Percentiles rank a stretch among this genome's conserved stretches.
Evolutionary conservation across 2,329 filamentous ascomycete genomes (phyloP).

Genomic region (Talaromyces piceae): DNA sequence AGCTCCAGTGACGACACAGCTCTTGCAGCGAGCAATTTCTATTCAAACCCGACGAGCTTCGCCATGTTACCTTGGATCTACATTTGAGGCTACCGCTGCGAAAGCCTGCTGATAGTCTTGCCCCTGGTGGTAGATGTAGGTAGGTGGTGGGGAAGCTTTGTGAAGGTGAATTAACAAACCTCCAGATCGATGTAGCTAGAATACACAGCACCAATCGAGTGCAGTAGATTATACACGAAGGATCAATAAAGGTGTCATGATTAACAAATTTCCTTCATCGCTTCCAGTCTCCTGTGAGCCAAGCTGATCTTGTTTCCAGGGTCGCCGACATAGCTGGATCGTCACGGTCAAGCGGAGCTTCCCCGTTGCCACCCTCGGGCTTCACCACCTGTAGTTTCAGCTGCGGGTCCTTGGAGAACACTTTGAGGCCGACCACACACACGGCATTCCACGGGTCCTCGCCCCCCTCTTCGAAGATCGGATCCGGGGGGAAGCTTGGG

Average conservation of each 20-base stretch:
- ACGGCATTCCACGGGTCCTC: slow-evolving; percentile 53
- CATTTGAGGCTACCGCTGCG: too few species aligned
- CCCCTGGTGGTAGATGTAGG: too few species aligned
- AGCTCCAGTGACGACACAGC: too few species aligned
- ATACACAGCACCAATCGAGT: background rate
- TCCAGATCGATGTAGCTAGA: too few species aligned
- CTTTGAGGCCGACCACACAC: slow-evolving; percentile 52
- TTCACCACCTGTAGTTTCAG: slow-evolving; percentile 48
- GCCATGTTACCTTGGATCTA: too few species aligned
- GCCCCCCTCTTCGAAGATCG: slow-evolving; percentile 12
- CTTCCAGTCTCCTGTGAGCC: background rate
- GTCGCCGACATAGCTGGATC: slow-evolving; percentile 10
- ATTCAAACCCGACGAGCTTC: too few species aligned
- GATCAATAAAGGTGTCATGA: background rate
- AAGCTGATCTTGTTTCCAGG: slow-evolving; percentile 7
- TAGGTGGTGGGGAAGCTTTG: too few species aligned
- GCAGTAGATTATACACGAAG: background rate
- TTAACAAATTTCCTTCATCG: background rate
- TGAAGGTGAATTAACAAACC: too few species aligned
- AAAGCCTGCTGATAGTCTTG: too few species aligned
- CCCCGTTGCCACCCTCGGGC: slow-evolving; percentile 30
- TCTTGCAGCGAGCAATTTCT: too few species aligned
- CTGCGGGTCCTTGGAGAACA: slow-evolving; percentile 47
- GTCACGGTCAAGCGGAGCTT: slow-evolving; percentile 38
- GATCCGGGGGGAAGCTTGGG: background rate